Conservation (phyloP, 352 stramenopile species). For the Globisporangium iwayamae region DNA sequence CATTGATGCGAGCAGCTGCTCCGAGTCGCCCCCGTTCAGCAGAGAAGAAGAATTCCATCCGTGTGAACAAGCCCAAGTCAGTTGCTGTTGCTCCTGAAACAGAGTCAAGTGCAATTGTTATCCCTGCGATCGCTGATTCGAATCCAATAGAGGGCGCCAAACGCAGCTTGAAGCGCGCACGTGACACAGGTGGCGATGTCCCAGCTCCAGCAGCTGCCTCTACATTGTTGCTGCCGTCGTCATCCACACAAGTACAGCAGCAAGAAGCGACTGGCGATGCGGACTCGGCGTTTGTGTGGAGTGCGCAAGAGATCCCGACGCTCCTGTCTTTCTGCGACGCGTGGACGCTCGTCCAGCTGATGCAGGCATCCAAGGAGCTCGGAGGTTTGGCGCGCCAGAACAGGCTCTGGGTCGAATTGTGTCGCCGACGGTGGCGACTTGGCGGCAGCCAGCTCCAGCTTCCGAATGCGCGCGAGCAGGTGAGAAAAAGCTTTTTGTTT, state of each 20-base stretch:
- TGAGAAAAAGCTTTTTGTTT: not conserved
- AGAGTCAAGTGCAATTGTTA: not conserved
- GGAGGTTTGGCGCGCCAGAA: conserved; percentile 13
- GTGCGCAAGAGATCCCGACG: conserved; percentile 35
- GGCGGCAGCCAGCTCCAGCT: not conserved
- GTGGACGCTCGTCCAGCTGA: conserved; percentile 38
- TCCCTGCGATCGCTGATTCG: not conserved
- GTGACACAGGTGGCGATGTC: not conserved
- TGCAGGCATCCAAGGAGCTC: conserved; percentile 33
- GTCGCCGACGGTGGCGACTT: conserved; percentile 30
- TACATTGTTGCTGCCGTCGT: too few relatives aligned
- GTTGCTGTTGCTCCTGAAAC: not conserved
- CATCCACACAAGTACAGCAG: not conserved
- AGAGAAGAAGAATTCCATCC: conserved; percentile 1
- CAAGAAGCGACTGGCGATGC: not conserved
- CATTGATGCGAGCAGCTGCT: not conserved
- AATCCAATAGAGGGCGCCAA: not conserved
- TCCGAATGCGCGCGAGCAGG: conserved; percentile 5
- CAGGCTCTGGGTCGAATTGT: conserved; percentile 36
- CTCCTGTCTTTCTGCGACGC: conserved; percentile 49
- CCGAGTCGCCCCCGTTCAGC: not conserved
- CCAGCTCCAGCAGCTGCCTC: not conserved
- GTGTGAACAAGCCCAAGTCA: not conserved
- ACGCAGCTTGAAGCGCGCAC: conserved; percentile 11
- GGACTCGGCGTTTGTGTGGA: conserved; percentile 28